Evolutionary conservation across 306 rosid genomes (phyloP).

Genomic region (Erythrophleum fordii): DNA sequence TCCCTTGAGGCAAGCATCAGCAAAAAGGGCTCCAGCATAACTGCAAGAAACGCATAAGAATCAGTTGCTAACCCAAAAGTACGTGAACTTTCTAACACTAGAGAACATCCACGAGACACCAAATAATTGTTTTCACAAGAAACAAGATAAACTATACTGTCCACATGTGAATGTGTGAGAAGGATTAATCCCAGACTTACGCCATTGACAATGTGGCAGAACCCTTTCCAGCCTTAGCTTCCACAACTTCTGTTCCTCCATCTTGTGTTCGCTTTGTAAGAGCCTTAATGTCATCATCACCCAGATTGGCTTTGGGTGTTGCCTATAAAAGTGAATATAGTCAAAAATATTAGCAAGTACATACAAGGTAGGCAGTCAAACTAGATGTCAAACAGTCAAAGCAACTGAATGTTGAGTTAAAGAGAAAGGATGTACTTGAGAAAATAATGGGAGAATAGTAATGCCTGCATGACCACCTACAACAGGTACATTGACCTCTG

Average conservation of each 20-base stretch:
- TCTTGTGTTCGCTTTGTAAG: constrained; percentile 97
- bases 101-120: background rate
- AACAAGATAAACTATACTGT: background rate
- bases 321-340: constrained; percentile 58
- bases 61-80: background rate
- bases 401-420: background rate
- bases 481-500: constrained; percentile 98
- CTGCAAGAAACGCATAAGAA: constrained; percentile 50
- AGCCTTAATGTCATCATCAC: constrained; percentile 66
- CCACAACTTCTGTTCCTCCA: constrained; percentile 99
- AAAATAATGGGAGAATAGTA: constrained; percentile 94
- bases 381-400: constrained; percentile 4
- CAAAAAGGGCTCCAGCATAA: constrained; percentile 95
- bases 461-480: constrained; percentile 99
- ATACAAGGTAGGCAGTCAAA: constrained; percentile 27
- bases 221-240: constrained; percentile 99
- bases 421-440: constrained; percentile 64
- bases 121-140: background rate
- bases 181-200: constrained; percentile 60
- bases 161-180: background rate
- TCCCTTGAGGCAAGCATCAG: constrained; percentile 99
- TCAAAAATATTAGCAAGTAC: constrained; percentile 11
- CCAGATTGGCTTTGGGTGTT: constrained; percentile 79
- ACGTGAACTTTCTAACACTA: background rate
- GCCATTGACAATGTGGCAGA: constrained; percentile 99